Evolutionary conservation across 78 protist species (phyloP), one percentile per base, ranked within the genome.

Genomic region (Guillardia theta): DNA sequence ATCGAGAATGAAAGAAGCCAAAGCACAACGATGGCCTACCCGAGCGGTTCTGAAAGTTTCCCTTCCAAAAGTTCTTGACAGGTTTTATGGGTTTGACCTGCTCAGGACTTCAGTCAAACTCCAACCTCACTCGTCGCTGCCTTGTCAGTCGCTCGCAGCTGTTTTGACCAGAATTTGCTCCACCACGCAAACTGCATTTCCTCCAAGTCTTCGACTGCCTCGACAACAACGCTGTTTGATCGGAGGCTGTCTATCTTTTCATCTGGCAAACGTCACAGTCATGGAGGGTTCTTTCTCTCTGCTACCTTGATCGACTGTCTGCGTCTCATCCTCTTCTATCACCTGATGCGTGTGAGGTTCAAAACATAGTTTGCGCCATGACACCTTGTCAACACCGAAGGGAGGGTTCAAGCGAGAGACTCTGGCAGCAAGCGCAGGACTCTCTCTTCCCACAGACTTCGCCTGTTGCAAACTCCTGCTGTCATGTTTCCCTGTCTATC

Each of bases 111-210:
- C 70, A 58, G 27, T 9, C 70, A 58, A 58, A 58, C 70, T 27
- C 39, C 21, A 50, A 50, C 10, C 58, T 10, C 15, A 19, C 58
- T 50, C 58, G 58, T 10, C 10, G 58, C 30, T 50, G 15, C 70
- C 70, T 27, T 58, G 39, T 58, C 70, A 0, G 70, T 58, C 2
- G 70, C 39, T 27, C 27, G 21, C 39, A 58, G 70, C 70, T 6
- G 21, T 24, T 58, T 6, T 0, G 70, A 24, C 70, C 70, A 58
- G 27, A 3, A 58, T 30, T 58, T 58, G 70, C 70, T 58, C 70
- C 70, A 58, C 70, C 70, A 58, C 27, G 70, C 70, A 58, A 58
- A 58, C 70, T 58, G 70, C 70, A n/a, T n/a, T n/a, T 58, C 70
- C 70, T 58, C 70, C 6, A 0, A 30, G 6, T 58, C 70, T 0